Evolutionary conservation across 2,329 filamentous ascomycete genomes (phyloP), one percentile per base, ranked within the genome.

Genomic region (Cryphonectria nitschkei): DNA sequence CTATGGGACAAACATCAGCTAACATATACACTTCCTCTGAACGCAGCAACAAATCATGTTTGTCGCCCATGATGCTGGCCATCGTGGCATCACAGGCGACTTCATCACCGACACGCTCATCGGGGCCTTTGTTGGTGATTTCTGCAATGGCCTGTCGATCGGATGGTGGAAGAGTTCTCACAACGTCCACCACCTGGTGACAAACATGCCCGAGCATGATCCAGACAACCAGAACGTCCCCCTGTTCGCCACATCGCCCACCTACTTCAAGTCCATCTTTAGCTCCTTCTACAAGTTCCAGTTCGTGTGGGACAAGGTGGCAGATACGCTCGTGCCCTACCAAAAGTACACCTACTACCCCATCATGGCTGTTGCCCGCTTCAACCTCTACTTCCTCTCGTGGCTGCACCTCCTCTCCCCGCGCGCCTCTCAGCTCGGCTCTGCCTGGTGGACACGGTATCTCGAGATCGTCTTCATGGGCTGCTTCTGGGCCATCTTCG

Each of bases 81-180:
- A 91, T 75, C 82, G 85, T 39, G 88, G 87, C 72, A 91, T 92
- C 72, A 90, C 89, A 0, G 82, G 85, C 72, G 86, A 86, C 76
- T 90, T 90, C 73, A 79, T 84, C 2, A 74, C 82, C 26, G 89
- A 92, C 76, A 89, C 87, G 0, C 76, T 90, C 4, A 88, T 91
- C 68, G 89, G 84, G 64, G 84, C 89, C 71, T 89, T 90, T 75
- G 83, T 91, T 50, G 89, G 87, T 62, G 88, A 91, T 76, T 89
- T 90, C 75, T 88, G 88, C 81, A 90, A 89, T 73, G 89, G 89
- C 50, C 82, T 92, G 26, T 90, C 87, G 3, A 88, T 91, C 68
- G 89, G 89, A 26, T 91, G 89, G 89, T 91, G 89, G 89, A 91
- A 92, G 81, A 87, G 86, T 75, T 90, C 86, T 67, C 89, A 92